Evolutionary conservation across 2,329 filamentous ascomycete species (phyloP), one percentile per base, ranked within the genome.

Genomic region (Bisporella sp.): DNA sequence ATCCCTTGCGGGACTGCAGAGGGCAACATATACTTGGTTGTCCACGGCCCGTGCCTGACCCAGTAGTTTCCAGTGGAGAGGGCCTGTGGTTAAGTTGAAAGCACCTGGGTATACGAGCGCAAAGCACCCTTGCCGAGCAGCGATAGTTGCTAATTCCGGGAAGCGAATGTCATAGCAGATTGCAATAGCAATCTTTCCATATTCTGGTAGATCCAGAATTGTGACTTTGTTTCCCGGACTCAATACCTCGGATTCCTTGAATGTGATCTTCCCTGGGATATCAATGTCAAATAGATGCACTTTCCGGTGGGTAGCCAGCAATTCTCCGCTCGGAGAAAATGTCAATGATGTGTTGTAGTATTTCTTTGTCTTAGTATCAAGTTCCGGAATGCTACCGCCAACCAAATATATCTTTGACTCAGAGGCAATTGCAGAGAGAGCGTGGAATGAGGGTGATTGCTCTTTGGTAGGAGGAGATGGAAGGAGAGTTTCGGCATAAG

Each of bases 161-260:
- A 99, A 99, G 40, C 93, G 89, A 49, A 99, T 82, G 70, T 99
- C 93, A 72, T 99, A 99, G 78, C 93, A 99, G 66, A 99, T 97
- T 32, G 88, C 91, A 4, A 99, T 73, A 4, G 81, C 90, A 55
- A 99, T 80, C 66, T 81, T 85, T 53, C 93, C 93, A 68, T 95
- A 96, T 57, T 87, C 89, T 3, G 91, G 89, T 31, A 96, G 73
- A 58, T 96, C 87, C 30, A 97, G 76, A 4, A 97, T 70, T 0
- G 92, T 96, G 53, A 96, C 71, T 64, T 88, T 84, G 71, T 92
- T 85, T 0, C 93, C 93, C 0, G 92, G 84, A 28, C 81, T 85
- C 33, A 99, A 77, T 39, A 96, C 89, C 55, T 96, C 91, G 48
- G 85, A 90, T 71, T 99, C 93, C 56, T 80, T 81, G 72, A 99